phyloP scores from a whole-genome alignment of 2,329 filamentous ascomycete genomes.

The Penicillium sp. region DNA sequence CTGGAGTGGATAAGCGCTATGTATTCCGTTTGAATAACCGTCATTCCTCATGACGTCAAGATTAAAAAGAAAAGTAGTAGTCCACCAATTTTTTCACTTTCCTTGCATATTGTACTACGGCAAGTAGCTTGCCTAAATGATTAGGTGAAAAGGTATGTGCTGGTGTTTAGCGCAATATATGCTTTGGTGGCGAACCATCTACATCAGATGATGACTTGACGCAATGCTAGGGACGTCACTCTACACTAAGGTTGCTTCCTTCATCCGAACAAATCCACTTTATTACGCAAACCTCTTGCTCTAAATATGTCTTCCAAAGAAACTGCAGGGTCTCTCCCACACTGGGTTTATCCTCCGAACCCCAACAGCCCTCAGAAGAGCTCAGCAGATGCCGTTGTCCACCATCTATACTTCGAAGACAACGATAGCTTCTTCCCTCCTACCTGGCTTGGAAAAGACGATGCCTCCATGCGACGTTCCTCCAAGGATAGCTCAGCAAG shows the following conservation, averaged over 20 bases:
- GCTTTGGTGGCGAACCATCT: background rate
- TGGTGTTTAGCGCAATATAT: background rate
- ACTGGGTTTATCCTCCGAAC: background rate
- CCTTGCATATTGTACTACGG: too few species aligned
- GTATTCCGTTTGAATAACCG: too few species aligned
- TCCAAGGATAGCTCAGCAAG: conserved; percentile 10
- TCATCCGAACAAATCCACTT: background rate
- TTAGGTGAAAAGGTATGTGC: background rate
- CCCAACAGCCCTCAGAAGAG: background rate
- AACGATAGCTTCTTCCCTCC: conserved; percentile 38
- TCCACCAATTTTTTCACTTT: too few species aligned
- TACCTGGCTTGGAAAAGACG: conserved; percentile 25
- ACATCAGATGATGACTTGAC: background rate
- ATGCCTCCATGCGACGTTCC: conserved; percentile 1
- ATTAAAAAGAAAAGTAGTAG: too few species aligned
- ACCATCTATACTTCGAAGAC: conserved; percentile 38
- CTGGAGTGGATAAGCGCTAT: too few species aligned
- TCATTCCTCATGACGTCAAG: too few species aligned
- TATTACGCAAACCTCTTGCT: background rate
- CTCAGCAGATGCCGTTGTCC: conserved; percentile 23
- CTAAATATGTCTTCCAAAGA: background rate
- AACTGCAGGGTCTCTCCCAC: background rate
- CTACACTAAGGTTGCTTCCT: background rate
- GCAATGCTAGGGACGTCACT: background rate
- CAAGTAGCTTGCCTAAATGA: too few species aligned